Conservation (phyloP, 2,329 filamentous ascomycete genomes). For the Parasarocladium wereldwijsianum region DNA sequence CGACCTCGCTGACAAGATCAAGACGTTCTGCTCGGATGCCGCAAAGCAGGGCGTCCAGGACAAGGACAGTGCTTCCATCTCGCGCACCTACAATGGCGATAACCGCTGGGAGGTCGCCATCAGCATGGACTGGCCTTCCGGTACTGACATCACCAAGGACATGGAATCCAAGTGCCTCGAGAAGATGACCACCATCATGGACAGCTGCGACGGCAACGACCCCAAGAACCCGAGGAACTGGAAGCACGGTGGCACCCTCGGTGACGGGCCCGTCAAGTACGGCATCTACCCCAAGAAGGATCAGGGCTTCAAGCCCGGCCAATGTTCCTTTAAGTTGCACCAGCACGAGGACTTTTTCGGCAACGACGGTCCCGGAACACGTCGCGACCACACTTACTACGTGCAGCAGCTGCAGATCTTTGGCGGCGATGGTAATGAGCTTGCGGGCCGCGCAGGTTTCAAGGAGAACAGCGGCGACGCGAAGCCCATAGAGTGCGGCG, state of each 20-base stretch:
- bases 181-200: not conserved
- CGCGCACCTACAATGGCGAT: not conserved
- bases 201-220: conserved; percentile 1
- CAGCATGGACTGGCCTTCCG: not conserved
- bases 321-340: too few relatives aligned
- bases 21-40: not conserved
- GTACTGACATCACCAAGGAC: not conserved
- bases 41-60: not conserved
- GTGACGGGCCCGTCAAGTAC: not conserved
- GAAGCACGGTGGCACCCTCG: not conserved
- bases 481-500: too few relatives aligned
- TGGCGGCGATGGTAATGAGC: too few relatives aligned
- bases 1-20: too few relatives aligned
- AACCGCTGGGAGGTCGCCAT: not conserved
- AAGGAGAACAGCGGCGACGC: too few relatives aligned
- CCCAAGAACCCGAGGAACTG: not conserved
- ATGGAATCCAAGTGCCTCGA: not conserved
- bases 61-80: not conserved
- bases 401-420: too few relatives aligned
- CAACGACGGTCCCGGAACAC: too few relatives aligned
- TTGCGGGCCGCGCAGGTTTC: too few relatives aligned
- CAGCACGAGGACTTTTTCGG: too few relatives aligned
- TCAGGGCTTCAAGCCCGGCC: too few relatives aligned
- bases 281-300: not conserved
- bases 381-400: too few relatives aligned